These are phyloP conservation scores for Fragilaria radians DNA, from an alignment of 108 stramenopile species.

Conservation along the genomic window DNA sequence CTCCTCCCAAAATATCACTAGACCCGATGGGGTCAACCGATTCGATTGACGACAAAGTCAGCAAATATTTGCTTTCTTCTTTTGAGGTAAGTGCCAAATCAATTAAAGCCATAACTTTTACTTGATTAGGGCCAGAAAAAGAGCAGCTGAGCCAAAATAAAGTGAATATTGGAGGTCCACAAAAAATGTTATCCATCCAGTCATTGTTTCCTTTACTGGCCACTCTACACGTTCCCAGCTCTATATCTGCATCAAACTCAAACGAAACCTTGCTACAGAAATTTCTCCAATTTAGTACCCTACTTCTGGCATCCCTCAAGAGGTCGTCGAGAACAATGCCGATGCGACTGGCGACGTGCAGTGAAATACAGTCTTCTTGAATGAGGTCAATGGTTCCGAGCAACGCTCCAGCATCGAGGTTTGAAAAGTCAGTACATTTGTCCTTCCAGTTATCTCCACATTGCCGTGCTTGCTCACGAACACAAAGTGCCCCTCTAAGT, in stretches of 20 bases:
- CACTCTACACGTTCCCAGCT: too few relatives aligned
- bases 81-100: conserved; percentile 31
- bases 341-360: conserved; percentile 12
- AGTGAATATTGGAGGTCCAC: conserved; percentile 38
- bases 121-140: conserved; percentile 46
- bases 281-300: conserved; percentile 58
- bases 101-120: conserved; percentile 45
- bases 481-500: conserved; percentile 36
- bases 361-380: conserved; percentile 45
- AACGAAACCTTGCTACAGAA: conserved; percentile 55
- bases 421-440: conserved; percentile 28
- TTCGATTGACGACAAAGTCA: not conserved
- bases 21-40: too few relatives aligned
- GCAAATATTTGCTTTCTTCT: not conserved
- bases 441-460: conserved; percentile 47
- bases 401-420: conserved; percentile 38
- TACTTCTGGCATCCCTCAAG: conserved; percentile 27
- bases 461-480: conserved; percentile 48
- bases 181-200: conserved; percentile 13
- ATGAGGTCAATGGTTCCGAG: conserved; percentile 65
- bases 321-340: conserved; percentile 52
- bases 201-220: too few relatives aligned
- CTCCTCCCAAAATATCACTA: not conserved
- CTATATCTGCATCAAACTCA: too few relatives aligned
- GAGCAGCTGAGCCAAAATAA: conserved; percentile 63